Evolutionary conservation across 108 stramenopile genomes (phyloP).

Genomic region (Nannochloropsis granulata): DNA sequence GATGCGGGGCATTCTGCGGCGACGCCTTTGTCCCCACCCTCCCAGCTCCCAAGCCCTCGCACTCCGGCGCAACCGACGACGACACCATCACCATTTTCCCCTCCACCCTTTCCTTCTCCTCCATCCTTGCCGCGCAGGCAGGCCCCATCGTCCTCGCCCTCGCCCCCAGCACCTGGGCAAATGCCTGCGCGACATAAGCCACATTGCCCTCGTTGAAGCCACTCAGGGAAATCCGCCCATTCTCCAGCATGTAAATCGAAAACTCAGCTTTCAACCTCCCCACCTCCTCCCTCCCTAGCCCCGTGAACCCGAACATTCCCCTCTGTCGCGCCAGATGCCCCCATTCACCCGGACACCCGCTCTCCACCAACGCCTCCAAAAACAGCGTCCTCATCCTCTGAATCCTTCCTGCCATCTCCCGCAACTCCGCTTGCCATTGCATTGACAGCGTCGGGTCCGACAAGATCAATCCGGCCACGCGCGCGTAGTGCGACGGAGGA

Average conservation of each 20-base stretch:
- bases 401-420: slow-evolving; percentile 18
- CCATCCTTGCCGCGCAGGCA: not conserved
- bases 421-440: slow-evolving; percentile 26
- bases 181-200: not conserved
- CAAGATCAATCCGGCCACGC: slow-evolving; percentile 11
- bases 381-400: slow-evolving; percentile 5
- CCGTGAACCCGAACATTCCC: slow-evolving; percentile 35
- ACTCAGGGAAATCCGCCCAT: slow-evolving; percentile 30
- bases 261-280: slow-evolving; percentile 9
- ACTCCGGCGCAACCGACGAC: too few relatives aligned
- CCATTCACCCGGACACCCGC: slow-evolving; percentile 24
- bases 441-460: not conserved
- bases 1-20: too few relatives aligned
- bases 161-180: not conserved
- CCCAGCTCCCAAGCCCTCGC: too few relatives aligned
- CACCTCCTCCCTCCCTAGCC: slow-evolving; percentile 10
- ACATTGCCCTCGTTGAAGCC: slow-evolving; percentile 21
- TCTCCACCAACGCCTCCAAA: slow-evolving; percentile 2
- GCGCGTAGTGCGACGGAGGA: slow-evolving; percentile 25
- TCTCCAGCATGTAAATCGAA: slow-evolving; percentile 25
- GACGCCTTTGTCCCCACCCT: too few relatives aligned
- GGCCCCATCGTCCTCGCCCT: not conserved
- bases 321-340: slow-evolving; percentile 19
- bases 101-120: not conserved
- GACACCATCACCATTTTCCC: too few relatives aligned